Evolutionary conservation across 805 yeast species (phyloP).

Genomic region (Candida yuanshanica): DNA sequence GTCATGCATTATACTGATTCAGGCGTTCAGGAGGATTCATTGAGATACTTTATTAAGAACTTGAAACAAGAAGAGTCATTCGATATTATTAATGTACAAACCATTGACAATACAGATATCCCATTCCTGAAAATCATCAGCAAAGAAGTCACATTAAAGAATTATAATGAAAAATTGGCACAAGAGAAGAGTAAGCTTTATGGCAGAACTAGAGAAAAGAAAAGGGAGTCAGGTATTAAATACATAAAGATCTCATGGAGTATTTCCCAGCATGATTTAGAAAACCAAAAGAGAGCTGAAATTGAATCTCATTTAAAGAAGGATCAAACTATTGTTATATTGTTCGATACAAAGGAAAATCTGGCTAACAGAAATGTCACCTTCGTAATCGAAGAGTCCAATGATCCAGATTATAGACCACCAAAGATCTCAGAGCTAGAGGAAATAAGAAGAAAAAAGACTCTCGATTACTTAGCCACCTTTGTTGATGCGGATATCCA

Average conservation of each 20-base stretch:
- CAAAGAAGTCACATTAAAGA: slow-evolving; percentile 24
- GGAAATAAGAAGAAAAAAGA: slow-evolving; percentile 26
- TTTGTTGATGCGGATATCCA: slow-evolving; percentile 23
- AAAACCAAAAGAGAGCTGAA: slow-evolving; percentile 48
- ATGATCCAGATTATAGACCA: slow-evolving; percentile 9
- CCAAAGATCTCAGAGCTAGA: slow-evolving; percentile 27
- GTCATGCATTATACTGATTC: slow-evolving; percentile 11
- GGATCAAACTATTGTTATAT: slow-evolving; percentile 33
- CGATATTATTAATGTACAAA: slow-evolving; percentile 17
- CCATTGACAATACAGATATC: slow-evolving; percentile 1
- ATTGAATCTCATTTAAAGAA: slow-evolving; percentile 38
- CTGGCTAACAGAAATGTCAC: slow-evolving; percentile 5
- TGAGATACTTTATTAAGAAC: slow-evolving; percentile 9
- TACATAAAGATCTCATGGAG: slow-evolving; percentile 50
- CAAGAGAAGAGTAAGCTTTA: slow-evolving; percentile 15
- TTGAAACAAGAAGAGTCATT: slow-evolving; percentile 11
- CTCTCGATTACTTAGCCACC: slow-evolving; percentile 25
- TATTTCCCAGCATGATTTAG: slow-evolving; percentile 46
- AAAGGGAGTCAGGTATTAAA: slow-evolving; percentile 33
- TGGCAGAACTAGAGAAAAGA: slow-evolving; percentile 24
- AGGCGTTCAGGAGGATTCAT: slow-evolving; percentile 6
- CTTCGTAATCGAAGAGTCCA: slow-evolving; percentile 9
- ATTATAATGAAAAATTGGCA: slow-evolving; percentile 20
- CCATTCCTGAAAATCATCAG: slow-evolving; percentile 14
- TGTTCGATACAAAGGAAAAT: slow-evolving; percentile 35